Evolutionary conservation across 257 asterid genomes (phyloP).

Genomic region (Nicotiana tabacum): DNA sequence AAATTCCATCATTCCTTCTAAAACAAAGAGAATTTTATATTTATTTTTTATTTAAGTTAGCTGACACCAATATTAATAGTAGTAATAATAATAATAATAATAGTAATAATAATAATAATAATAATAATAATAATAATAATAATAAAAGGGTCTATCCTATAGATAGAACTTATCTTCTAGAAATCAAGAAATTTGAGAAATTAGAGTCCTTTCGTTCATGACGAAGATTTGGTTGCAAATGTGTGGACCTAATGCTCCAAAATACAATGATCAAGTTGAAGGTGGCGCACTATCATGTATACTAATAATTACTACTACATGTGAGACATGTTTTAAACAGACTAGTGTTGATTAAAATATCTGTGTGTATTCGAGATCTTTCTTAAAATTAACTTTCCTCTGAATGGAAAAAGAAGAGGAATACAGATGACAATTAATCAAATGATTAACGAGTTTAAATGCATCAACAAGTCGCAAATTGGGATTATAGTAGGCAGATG

Average conservation of each 20-base stretch:
- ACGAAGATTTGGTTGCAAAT: background rate
- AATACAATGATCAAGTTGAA: background rate
- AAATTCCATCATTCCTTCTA: background rate
- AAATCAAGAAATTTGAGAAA: background rate
- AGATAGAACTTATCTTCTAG: background rate
- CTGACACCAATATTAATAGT: background rate
- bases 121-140: too few species aligned
- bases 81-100: background rate
- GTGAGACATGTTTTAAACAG: background rate
- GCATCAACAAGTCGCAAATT: background rate
- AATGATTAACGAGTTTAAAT: background rate
- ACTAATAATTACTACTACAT: background rate
- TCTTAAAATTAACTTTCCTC: background rate
- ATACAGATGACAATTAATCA: background rate
- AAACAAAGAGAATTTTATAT: background rate
- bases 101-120: too few species aligned
- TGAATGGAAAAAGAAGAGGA: background rate
- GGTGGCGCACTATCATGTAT: background rate
- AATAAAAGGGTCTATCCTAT: background rate
- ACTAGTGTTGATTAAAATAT: background rate
- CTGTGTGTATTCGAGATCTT: background rate
- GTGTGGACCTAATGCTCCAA: background rate
- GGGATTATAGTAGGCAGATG: background rate
- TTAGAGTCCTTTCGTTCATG: slow-evolving; percentile 1
- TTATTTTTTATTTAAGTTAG: background rate